Evolutionary conservation across 306 rosid species (phyloP), one percentile per base, ranked within the genome.

Genomic region (Medicago truncatula): DNA sequence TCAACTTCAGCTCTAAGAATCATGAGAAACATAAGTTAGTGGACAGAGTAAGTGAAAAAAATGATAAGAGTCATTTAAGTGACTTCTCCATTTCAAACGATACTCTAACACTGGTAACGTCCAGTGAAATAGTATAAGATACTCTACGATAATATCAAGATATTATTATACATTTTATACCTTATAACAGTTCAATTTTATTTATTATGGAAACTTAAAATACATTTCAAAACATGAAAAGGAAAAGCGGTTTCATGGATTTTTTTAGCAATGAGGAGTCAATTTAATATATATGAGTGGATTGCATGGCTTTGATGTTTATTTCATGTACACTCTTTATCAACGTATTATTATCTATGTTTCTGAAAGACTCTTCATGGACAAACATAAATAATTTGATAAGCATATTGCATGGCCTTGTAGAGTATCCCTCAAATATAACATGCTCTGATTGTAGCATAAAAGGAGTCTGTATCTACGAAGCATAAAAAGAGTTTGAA

Each of bases 1-100:
- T 85, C 85, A 78, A 86, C 78, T 76, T 81, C 93, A 79, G 64
- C 86, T 78, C 98, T 90, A 71, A 56, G 82, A 15, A 80, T 57
- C 54, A 15, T 59, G 44, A 81, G 69, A 43, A 78, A 68, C 40
- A 79, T 67, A 17, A 80, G 74, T 67, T 31, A 72, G 74, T 23
- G 73, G 41, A 70, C 46, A 46, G 71, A 62, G 75, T 75, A 68
- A 53, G 65, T 71, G 67, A 73, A 83, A 71, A 65, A 77, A 80
- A 76, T 31, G 50, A 63, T 34, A 60, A 71, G 11, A 59, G 63
- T 36, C 46, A 44, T 50, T 67, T 60, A 28, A 50, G 67, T 47
- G 39, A 21, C 17, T 31, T 56, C 57, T 67, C 39, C 57, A 43
- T 39, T 20, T 78, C 25, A 61, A 15, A 8, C 9, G 21, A 16